Evolutionary conservation across 805 yeast genomes (phyloP).

Genomic region (Saccharomycopsis fermentans): DNA sequence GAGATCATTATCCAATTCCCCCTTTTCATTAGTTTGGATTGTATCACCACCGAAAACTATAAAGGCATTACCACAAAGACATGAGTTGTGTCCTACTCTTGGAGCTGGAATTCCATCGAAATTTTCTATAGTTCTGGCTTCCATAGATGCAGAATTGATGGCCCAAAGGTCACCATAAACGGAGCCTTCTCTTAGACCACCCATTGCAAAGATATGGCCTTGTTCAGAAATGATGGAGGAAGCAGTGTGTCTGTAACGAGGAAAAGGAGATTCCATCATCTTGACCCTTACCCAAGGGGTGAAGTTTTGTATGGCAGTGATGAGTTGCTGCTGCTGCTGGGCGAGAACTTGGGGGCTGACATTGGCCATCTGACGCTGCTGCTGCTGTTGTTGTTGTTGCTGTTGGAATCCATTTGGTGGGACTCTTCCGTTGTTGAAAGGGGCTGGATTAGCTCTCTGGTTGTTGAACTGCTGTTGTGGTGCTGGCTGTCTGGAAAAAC

Average conservation of each 20-base stretch:
- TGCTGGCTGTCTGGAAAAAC: background rate
- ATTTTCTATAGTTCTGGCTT: slow-evolving; percentile 51
- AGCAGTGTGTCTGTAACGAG: slow-evolving; percentile 88
- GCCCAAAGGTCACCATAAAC: slow-evolving; percentile 95
- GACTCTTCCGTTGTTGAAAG: background rate
- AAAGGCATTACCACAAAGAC: slow-evolving; percentile 88
- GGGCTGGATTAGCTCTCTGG: background rate
- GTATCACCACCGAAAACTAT: slow-evolving; percentile 97
- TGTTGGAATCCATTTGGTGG: slow-evolving; percentile 1
- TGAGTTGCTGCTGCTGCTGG: slow-evolving; percentile 23
- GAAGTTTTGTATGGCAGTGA: slow-evolving; percentile 16
- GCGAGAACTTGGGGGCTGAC: slow-evolving; percentile 8
- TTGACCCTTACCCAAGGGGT: slow-evolving; percentile 64
- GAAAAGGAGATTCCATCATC: slow-evolving; percentile 73
- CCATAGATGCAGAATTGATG: slow-evolving; percentile 28
- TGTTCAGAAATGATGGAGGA: slow-evolving; percentile 67
- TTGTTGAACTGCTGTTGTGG: slow-evolving; percentile 1
- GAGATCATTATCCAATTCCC: slow-evolving; percentile 79
- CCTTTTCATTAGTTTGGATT: slow-evolving; percentile 58
- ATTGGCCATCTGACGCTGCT: background rate
- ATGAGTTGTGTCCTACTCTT: slow-evolving; percentile 91
- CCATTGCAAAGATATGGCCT: slow-evolving; percentile 81
- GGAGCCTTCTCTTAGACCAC: slow-evolving; percentile 86
- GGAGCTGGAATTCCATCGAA: slow-evolving; percentile 84
- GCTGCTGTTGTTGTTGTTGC: background rate